Base-by-base conservation (phyloP, 2,329 filamentous ascomycete genomes). In the Aspergillus sp. region DNA sequence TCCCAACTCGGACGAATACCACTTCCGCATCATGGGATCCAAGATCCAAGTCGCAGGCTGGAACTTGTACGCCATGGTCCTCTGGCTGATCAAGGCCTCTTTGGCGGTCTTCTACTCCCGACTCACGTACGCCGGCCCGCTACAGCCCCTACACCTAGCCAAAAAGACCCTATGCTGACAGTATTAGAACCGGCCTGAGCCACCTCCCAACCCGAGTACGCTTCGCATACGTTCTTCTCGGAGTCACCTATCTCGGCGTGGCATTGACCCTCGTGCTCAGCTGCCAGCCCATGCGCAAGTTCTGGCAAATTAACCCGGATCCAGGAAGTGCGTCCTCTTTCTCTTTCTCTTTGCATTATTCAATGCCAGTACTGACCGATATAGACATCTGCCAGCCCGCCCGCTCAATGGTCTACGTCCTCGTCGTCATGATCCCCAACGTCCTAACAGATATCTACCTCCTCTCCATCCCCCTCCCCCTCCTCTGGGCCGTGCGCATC, bases 251-350 rank as follows among this genome's bases (percentile, higher is more conserved):
- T 57, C 39, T 84, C 6, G 74, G 73, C 1, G 77, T 78, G 2
- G 68, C 80, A 11, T 67, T 83, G 31, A 77, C 78, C 2, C 73
- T 85, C 14, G 71, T 84, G 6, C 67, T 82, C 1, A 76, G 77
- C n/a, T 87, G 84, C 63, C 76, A 76, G 9, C 83, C 83, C 0
- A 78, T 86, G 50, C 63, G 73, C 37, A 75, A 74, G n/a, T 81
- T 82, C 64, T 87, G 84, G 83, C 83, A 86, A 65, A 84, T 87
- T 44, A 73, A 77, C 49, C 84, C 84, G 0, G 73, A 86, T 35
- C 84, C 84, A 0, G 82, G 83, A 19, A 77, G 81, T 83, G 64
- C 70, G 81, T 74, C 12, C 9, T 4, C 8, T 9, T 11, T 12
- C 3, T 4, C 7, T 35, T 33, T 2, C 3, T 21, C 19, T 33